A percentile compares a stretch with the other conserved stretches of the same genome.
These are phyloP conservation scores for Russula foetens DNA, from an alignment of 768 basidiomycete genomes.

Conservation along the genomic window DNA sequence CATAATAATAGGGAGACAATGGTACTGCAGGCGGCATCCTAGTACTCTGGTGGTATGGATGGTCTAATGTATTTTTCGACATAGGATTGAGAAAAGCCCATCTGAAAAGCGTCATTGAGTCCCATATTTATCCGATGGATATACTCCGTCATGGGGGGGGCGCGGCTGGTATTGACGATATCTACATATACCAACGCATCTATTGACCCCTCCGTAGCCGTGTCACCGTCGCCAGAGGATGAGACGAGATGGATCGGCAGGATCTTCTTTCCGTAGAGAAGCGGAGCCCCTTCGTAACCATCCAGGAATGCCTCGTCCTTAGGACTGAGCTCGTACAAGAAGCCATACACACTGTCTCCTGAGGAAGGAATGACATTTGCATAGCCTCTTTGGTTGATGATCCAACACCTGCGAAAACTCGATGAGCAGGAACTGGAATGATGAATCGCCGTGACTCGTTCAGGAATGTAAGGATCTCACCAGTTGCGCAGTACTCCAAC, in stretches of 20 bases:
- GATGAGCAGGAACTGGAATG: not conserved
- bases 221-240: not conserved
- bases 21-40: not conserved
- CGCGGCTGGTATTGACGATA: not conserved
- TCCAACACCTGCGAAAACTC: slow-evolving; percentile 12
- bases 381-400: slow-evolving; percentile 9
- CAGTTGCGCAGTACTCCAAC: not conserved
- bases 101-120: slow-evolving; percentile 3
- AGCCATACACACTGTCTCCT: slow-evolving; percentile 6
- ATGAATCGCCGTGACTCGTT: not conserved
- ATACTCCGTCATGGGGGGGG: slow-evolving; percentile 13
- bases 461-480: not conserved
- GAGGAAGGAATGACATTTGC: slow-evolving; percentile 9
- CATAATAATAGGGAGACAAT: not conserved
- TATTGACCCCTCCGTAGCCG: not conserved
- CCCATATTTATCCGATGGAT: slow-evolving; percentile 14
- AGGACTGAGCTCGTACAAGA: slow-evolving; percentile 4
- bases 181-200: slow-evolving; percentile 12
- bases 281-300: not conserved
- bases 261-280: slow-evolving; percentile 1
- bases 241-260: not conserved
- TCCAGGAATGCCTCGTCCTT: slow-evolving; percentile 8
- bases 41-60: slow-evolving; percentile 12
- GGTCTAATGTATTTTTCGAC: slow-evolving; percentile 13
- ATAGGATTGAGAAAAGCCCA: slow-evolving; percentile 5